Evolutionary conservation across 192 early-diverging fungal species (phyloP), one percentile per base, ranked within the genome.

Genomic region (Dispira simplex): DNA sequence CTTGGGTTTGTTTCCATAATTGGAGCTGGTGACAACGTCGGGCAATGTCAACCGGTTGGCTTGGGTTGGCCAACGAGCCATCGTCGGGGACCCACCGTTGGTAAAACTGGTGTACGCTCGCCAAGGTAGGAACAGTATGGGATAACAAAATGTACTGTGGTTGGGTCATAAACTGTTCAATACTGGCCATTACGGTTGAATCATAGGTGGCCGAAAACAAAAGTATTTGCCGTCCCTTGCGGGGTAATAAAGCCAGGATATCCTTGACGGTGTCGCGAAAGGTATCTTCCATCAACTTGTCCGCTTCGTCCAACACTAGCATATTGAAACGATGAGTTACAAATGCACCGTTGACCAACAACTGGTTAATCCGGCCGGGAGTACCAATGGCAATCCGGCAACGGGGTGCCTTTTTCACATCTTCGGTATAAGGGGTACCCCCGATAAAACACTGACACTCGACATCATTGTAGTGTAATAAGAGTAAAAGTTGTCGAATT

Each of bases 151-250:
- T 69, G 39, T 70, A 71, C 14, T 80, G 71, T 2, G 82, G 82
- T 27, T 74, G 65, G 32, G 69, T 65, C 63, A 80, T 73, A 53
- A 77, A 67, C 16, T 66, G 46, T 45, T 66, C 59, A 21, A 81
- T 60, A 9, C 63, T 52, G 10, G 63, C 64, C 14, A 80, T 48
- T 11, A 81, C 63, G 46, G 66, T 64, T 18, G 79, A 73, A 43
- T 78, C 77, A 63, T 77, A 81, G 1, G 82, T 84, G 0, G 82
- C 82, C 11, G 82, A 84, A 67, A 84, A 81, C 8, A 77, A 71
- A 59, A 84, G 68, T 6, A 74, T 73, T 64, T 84, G 82, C 59
- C 80, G 58, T 8, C 1, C 11, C 5, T 8, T 12, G 1, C 13
- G n/a, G 14, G 60, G 58, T 51, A 53, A 27, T 23, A 62, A 27